These are phyloP conservation scores for Sphaerobolus stellatus DNA, from an alignment of 1,284 basidiomycete genomes.

Conservation along the genomic window DNA sequence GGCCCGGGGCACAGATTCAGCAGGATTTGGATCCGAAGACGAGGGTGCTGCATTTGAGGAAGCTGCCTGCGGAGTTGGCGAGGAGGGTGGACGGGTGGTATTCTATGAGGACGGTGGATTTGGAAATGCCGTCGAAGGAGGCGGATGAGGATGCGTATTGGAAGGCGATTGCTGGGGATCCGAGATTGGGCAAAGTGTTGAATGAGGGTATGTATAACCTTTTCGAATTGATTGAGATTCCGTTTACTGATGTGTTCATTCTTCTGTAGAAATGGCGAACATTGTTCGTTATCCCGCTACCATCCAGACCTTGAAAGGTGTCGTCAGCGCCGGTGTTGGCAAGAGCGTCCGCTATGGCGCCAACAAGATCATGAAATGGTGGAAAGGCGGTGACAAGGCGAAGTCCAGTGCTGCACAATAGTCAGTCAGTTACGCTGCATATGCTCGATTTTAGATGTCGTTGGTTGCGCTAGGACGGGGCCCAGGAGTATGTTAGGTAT, in stretches of 20 bases:
- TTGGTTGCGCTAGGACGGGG: too few species aligned
- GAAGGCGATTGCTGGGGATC: conserved; percentile 67
- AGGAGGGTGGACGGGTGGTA: conserved; percentile 57
- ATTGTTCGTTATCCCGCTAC: conserved; percentile 85
- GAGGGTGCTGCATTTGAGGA: conserved; percentile 69
- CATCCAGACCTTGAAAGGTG: conserved; percentile 82
- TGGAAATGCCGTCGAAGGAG: conserved; percentile 33
- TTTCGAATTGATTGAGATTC: neutral
- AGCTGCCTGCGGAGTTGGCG: conserved; percentile 71
- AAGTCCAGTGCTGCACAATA: too few species aligned
- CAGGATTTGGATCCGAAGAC: conserved; percentile 72
- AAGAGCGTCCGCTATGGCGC: conserved; percentile 78
- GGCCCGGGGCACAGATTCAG: conserved; percentile 49
- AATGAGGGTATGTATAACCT: conserved; percentile 50
- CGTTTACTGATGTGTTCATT: conserved; percentile 7
- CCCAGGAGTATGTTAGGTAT: too few species aligned
- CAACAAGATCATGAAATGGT: conserved; percentile 85
- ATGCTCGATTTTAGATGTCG: too few species aligned
- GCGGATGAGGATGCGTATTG: conserved; percentile 75
- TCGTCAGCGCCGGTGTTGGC: conserved; percentile 77
- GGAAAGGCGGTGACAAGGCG: too few species aligned
- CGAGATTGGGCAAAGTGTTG: conserved; percentile 55
- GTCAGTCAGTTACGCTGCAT: too few species aligned
- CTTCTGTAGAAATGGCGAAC: conserved; percentile 58
- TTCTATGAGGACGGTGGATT: conserved; percentile 23